Evolutionary conservation across 2,329 filamentous ascomycete species (phyloP).

Genomic region (Colletotrichum spaethianum): DNA sequence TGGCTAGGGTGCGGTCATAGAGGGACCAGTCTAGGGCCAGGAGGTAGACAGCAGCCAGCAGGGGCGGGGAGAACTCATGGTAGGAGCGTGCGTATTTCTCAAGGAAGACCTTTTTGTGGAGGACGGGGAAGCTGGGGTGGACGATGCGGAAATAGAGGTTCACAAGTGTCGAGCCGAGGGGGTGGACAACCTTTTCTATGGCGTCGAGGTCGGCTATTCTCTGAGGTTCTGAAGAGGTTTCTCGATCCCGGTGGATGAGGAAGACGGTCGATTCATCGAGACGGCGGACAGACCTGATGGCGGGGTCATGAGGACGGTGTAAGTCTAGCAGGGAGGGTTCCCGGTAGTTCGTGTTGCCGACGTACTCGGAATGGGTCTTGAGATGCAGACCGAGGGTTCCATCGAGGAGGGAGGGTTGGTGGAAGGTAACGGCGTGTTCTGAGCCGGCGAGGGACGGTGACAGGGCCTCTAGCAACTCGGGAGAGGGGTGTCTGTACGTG

Average conservation of each 20-base stretch:
- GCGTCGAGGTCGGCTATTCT: conserved; percentile 59
- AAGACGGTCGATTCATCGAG: conserved; percentile 54
- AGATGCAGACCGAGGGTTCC: conserved; percentile 69
- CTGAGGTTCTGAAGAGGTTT: conserved; percentile 56
- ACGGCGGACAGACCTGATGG: conserved; percentile 49
- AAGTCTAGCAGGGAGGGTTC: conserved; percentile 71
- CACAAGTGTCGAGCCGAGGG: conserved; percentile 74
- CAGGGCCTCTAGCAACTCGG: conserved; percentile 41
- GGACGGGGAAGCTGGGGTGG: conserved; percentile 70
- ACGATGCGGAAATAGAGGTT: conserved; percentile 77
- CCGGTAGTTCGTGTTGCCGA: conserved; percentile 72
- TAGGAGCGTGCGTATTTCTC: conserved; percentile 72
- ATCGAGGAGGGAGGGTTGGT: conserved; percentile 50
- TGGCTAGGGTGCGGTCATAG: conserved; percentile 66
- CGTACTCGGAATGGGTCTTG: conserved; percentile 72
- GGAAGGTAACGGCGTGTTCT: conserved; percentile 38
- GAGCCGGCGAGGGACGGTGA: conserved; percentile 39
- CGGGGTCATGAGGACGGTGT: conserved; percentile 64
- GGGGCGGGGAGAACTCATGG: conserved; percentile 70
- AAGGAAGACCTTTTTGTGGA: conserved; percentile 73
- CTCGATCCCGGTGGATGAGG: conserved; percentile 53
- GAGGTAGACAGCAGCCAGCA: conserved; percentile 73
- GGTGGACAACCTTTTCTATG: conserved; percentile 74
- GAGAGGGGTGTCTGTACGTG: conserved; percentile 36
- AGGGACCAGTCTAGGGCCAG: conserved; percentile 74